Base-by-base conservation (phyloP, 768 basidiomycete species). In the Suillus subalutaceus region DNA sequence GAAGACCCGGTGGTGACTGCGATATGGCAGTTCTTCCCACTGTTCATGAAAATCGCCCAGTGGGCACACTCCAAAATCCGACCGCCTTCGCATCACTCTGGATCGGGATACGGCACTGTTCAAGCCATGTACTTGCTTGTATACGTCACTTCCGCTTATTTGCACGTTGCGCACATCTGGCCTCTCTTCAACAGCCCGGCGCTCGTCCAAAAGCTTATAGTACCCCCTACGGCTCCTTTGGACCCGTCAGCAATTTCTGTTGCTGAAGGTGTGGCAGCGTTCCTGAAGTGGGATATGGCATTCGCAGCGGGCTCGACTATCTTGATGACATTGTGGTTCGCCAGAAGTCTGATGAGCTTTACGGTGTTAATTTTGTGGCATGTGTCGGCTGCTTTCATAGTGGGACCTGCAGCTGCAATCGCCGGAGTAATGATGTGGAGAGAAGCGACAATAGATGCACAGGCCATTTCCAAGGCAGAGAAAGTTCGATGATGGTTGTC, bases 21-120 rank as follows among this genome's bases (percentile, higher is more conserved):
- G 32, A 76, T 84, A 23, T 87, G 85, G 85, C 85, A 85, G 66
- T 64, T 78, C 32, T 86, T 82, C 68, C 85, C 86, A 15, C 40
- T 81, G 16, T 79, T 73, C 65, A 75, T 83, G 56, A 79, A 79
- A n/a, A 7, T 81, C 26, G 80, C 81, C 6, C 75, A 81, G 41
- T 68, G 66, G 18, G 56, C 71, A 2, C 82, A 87, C 65, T 72
- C 83, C 10, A 63, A 77, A 48, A 69, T 82, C 64, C 78, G 82
- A 32, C 23, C 64, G 13, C 64, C 64, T 15, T 55, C 63, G 41
- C 32, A 2, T 35, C 50, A 40, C 37, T 41, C 48, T 23, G 30
- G 41, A 26, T 52, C 60, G 12, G 67, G 67, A 38, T 58, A 63
- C 26, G 46, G 58, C 18, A 68, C 48, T 38, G 46, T 68, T n/a